These are phyloP conservation scores for Rasamsonia emersonii DNA, from an alignment of 2,329 filamentous ascomycete species.

Conservation along the genomic window DNA sequence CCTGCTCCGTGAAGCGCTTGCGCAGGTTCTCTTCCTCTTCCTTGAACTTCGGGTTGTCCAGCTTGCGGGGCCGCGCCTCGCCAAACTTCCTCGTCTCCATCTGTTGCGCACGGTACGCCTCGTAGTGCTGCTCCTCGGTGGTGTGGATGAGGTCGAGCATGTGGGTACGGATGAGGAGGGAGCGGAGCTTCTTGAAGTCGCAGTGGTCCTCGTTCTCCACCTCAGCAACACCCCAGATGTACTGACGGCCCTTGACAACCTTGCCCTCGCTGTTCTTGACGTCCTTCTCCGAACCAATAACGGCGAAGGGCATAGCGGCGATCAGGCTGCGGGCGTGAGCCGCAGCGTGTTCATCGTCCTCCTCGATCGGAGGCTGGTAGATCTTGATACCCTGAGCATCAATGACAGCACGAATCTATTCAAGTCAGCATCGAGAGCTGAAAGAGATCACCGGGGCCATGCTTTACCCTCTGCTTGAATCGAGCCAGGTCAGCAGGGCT, in stretches of 20 bases:
- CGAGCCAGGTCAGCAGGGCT: slow-evolving; percentile 83
- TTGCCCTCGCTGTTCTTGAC: slow-evolving; percentile 93
- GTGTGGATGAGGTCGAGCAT: slow-evolving; percentile 99
- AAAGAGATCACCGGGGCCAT: too few relatives aligned
- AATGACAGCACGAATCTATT: slow-evolving; percentile 83
- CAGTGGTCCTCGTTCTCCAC: slow-evolving; percentile 99
- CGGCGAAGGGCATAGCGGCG: slow-evolving; percentile 95
- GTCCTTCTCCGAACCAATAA: slow-evolving; percentile 98
- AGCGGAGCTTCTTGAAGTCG: slow-evolving; percentile 99
- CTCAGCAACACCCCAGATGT: slow-evolving; percentile 98
- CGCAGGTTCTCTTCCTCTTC: slow-evolving; percentile 97
- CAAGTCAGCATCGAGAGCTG: too few relatives aligned
- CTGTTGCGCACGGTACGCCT: slow-evolving; percentile 96
- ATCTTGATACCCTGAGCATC: slow-evolving; percentile 99
- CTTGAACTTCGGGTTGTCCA: slow-evolving; percentile 99
- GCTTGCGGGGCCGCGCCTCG: slow-evolving; percentile 91
- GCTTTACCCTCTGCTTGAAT: slow-evolving; percentile 85
- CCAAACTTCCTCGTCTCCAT: slow-evolving; percentile 99
- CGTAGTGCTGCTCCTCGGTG: slow-evolving; percentile 98
- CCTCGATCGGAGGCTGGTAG: slow-evolving; percentile 94
- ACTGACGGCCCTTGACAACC: slow-evolving; percentile 97
- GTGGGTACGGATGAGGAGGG: slow-evolving; percentile 96
- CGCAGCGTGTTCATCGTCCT: slow-evolving; percentile 93
- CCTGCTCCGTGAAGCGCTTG: slow-evolving; percentile 99
- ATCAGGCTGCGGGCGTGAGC: slow-evolving; percentile 91